Evolutionary conservation across 1,284 basidiomycete genomes (phyloP).

Genomic region (Leccinum angustisporum): DNA sequence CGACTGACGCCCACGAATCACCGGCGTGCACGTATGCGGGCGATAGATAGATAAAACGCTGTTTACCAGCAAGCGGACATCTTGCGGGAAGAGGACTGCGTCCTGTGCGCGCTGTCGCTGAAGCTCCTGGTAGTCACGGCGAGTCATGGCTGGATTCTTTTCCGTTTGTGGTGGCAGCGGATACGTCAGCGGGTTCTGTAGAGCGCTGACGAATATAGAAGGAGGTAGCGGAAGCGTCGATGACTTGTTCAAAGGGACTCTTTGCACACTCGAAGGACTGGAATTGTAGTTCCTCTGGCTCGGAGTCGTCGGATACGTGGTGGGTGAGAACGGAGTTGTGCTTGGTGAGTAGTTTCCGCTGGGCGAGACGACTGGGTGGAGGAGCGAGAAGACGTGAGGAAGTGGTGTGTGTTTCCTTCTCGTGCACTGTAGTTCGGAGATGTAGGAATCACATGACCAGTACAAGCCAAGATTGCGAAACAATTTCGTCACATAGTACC

Average conservation of each 20-base stretch:
- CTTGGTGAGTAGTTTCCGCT: constrained; percentile 52
- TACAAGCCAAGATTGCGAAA: too few relatives aligned
- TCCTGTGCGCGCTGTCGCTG: constrained; percentile 36
- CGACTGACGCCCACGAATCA: too few relatives aligned
- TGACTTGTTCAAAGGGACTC: constrained; percentile 60
- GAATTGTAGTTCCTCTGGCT: constrained; percentile 50
- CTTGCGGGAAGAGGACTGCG: constrained; percentile 30
- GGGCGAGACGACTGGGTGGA: constrained; percentile 47
- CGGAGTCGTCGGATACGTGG: constrained; percentile 64
- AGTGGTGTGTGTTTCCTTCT: constrained; percentile 59
- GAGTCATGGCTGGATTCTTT: constrained; percentile 74
- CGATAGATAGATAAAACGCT: too few relatives aligned
- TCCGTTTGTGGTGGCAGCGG: constrained; percentile 36
- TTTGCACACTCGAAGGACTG: constrained; percentile 46
- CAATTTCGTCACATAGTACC: too few relatives aligned
- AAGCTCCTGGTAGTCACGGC: constrained; percentile 48
- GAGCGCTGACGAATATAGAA: constrained; percentile 63
- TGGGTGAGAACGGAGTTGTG: constrained; percentile 42
- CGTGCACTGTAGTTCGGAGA: too few relatives aligned
- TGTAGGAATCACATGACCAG: too few relatives aligned
- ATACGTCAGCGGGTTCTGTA: constrained; percentile 45
- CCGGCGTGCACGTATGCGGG: constrained; percentile 4
- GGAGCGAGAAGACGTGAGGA: constrained; percentile 53
- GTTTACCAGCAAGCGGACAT: constrained; percentile 12
- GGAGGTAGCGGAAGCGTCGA: constrained; percentile 53